Percentiles rank a stretch among this genome's conserved stretches.
These are phyloP conservation scores for Cutaneotrichosporon mucoides DNA, from an alignment of 1,284 basidiomycete genomes.

Conservation along the genomic window DNA sequence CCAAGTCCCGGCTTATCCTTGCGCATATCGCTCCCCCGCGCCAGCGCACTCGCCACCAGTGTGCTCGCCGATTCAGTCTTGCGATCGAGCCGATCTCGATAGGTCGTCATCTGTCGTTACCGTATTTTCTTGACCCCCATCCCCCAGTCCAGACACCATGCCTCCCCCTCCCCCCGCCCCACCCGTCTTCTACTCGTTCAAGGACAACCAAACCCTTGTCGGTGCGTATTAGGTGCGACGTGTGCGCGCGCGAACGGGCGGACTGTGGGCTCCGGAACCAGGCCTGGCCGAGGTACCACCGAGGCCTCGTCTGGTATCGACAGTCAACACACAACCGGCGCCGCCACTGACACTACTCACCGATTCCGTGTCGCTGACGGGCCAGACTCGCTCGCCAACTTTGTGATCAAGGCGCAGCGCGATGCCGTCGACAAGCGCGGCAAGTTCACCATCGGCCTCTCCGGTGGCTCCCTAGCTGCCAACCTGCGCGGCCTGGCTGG, in stretches of 20 bases:
- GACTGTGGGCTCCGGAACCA: no score
- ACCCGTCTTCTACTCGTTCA: conserved; percentile 75
- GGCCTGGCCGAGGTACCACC: no score
- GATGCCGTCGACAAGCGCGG: conserved; percentile 88
- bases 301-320: no score
- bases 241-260: no score
- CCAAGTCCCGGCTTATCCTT: no score
- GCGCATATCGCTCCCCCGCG: no score
- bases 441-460: conserved; percentile 89
- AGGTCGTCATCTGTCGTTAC: no score
- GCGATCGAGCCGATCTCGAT: no score
- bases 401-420: conserved; percentile 85
- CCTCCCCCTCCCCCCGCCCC: conserved; percentile 52
- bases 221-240: conserved; percentile 25
- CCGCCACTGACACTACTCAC: no score
- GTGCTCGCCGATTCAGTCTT: no score
- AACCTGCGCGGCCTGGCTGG: conserved; percentile 73
- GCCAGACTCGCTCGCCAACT: conserved; percentile 67
- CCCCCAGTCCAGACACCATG: conserved; percentile 27
- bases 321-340: no score
- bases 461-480: conserved; percentile 87
- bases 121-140: not conserved
- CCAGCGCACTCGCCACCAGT: no score
- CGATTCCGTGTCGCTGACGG: conserved; percentile 2
- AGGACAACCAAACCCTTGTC: conserved; percentile 58